A percentile compares a stretch with the other conserved stretches of the same genome.
phyloP scores from a whole-genome alignment of 1,284 basidiomycete species.

The Dichomitus squalens region DNA sequence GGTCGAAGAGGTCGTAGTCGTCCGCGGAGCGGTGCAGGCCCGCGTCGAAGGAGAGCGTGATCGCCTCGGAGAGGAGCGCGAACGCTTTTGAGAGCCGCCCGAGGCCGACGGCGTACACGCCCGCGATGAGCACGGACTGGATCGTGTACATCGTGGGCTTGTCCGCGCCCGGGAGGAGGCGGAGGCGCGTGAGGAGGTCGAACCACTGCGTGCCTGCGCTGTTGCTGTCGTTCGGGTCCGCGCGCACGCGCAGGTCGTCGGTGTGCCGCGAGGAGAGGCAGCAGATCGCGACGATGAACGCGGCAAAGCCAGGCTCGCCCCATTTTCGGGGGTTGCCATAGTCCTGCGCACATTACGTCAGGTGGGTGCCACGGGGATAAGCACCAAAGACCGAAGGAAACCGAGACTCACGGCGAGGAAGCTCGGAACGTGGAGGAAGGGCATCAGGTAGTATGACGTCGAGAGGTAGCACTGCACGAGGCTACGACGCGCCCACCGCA shows the following conservation, averaged over 20 bases:
- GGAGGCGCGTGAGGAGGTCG: slow-evolving; percentile 80
- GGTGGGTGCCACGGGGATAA: slow-evolving; percentile 17
- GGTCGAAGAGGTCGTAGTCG: slow-evolving; percentile 86
- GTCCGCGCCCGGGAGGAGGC: slow-evolving; percentile 86
- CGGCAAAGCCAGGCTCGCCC: slow-evolving; percentile 90
- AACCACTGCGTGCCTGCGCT: slow-evolving; percentile 91
- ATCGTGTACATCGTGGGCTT: slow-evolving; percentile 88
- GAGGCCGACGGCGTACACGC: slow-evolving; percentile 85
- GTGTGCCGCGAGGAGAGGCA: slow-evolving; percentile 88
- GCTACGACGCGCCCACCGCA: slow-evolving; percentile 39
- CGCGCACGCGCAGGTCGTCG: slow-evolving; percentile 84
- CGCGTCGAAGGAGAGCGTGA: slow-evolving; percentile 83
- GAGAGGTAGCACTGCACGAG: slow-evolving; percentile 82
- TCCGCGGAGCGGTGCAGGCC: slow-evolving; percentile 86
- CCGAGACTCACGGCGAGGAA: slow-evolving; percentile 70
- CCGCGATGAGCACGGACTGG: slow-evolving; percentile 84
- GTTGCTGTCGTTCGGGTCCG: slow-evolving; percentile 76
- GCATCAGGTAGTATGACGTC: slow-evolving; percentile 89
- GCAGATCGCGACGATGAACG: slow-evolving; percentile 88
- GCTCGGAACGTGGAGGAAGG: slow-evolving; percentile 87
- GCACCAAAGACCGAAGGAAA: background rate
- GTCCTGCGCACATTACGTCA: slow-evolving; percentile 52
- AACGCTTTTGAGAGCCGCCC: slow-evolving; percentile 88
- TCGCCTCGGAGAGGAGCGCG: slow-evolving; percentile 79
- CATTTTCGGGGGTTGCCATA: slow-evolving; percentile 91